These are phyloP conservation scores for Termitomyces sp. DNA, from an alignment of 768 basidiomycete species.

Conservation along the genomic window DNA sequence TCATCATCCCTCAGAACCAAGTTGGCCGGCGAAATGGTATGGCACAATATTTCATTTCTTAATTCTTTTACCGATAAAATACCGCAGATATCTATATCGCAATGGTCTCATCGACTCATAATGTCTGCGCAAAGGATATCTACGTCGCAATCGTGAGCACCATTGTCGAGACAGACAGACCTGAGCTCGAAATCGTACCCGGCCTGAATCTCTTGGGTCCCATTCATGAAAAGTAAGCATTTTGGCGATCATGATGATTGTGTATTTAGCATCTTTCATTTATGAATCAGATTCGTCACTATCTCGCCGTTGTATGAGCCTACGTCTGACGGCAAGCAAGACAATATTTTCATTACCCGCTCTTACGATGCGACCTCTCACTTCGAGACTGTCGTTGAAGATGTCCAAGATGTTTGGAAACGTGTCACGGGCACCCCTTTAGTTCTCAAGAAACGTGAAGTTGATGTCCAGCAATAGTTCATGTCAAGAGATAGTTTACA, in stretches of 20 bases:
- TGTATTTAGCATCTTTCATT: not conserved
- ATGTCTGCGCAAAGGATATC: constrained; percentile 93
- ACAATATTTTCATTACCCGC: constrained; percentile 96
- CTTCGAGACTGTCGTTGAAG: constrained; percentile 98
- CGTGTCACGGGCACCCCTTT: constrained; percentile 75
- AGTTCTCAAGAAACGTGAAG: constrained; percentile 85
- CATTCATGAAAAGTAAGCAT: constrained; percentile 86
- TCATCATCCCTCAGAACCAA: constrained; percentile 99
- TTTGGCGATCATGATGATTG: not conserved
- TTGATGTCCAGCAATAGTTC: constrained; percentile 51
- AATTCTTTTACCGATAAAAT: constrained; percentile 1
- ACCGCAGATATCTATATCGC: constrained; percentile 94
- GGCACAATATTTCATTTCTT: constrained; percentile 22
- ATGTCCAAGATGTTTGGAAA: constrained; percentile 96
- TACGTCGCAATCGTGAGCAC: constrained; percentile 98
- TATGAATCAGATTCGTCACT: constrained; percentile 72
- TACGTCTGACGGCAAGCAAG: constrained; percentile 71
- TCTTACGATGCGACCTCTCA: constrained; percentile 99
- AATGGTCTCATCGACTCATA: constrained; percentile 95
- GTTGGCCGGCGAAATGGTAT: constrained; percentile 88
- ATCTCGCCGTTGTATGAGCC: constrained; percentile 89
- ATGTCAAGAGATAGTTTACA: constrained; percentile 3
- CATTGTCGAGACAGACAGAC: constrained; percentile 91
- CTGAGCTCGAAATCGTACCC: constrained; percentile 90
- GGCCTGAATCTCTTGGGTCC: constrained; percentile 89